Evolutionary conservation across 2,329 filamentous ascomycete species (phyloP).

Genomic region (Ophiostoma tasmaniense): DNA sequence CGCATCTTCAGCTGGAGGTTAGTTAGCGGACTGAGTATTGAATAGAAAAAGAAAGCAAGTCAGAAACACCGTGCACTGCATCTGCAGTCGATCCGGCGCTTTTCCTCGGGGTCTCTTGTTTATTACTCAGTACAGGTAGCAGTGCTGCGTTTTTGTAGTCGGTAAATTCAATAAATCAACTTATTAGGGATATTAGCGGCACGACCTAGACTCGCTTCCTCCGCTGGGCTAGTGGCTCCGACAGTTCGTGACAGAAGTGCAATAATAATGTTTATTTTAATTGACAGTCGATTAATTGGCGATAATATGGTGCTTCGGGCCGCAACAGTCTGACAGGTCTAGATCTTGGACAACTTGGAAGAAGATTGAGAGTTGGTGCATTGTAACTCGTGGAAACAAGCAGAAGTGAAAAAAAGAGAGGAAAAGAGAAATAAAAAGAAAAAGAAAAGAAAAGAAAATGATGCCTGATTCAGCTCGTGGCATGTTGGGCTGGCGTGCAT

Average conservation of each 20-base stretch:
- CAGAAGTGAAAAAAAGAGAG: not conserved
- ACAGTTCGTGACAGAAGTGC: not conserved
- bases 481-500: not conserved
- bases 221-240: not conserved
- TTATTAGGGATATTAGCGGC: too few species aligned
- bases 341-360: too few species aligned
- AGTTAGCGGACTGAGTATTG: not conserved
- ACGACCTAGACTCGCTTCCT: too few species aligned
- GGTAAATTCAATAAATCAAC: too few species aligned
- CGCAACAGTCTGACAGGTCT: not conserved
- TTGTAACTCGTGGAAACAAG: too few species aligned
- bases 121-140: too few species aligned
- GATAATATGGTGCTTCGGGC: not conserved
- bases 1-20: not conserved
- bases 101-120: not conserved
- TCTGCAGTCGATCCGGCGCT: conserved; percentile 3
- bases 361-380: too few species aligned
- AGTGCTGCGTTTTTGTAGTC: too few species aligned
- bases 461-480: not conserved
- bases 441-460: not conserved
- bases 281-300: not conserved
- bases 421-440: not conserved
- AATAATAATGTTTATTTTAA: not conserved
- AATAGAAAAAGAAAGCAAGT: not conserved
- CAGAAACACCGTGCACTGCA: conserved; percentile 29